A percentile compares a stretch with the other conserved stretches of the same genome.
These are phyloP conservation scores for Fraxinus ornus DNA, from an alignment of 305 asterid genomes.

Conservation along the genomic window DNA sequence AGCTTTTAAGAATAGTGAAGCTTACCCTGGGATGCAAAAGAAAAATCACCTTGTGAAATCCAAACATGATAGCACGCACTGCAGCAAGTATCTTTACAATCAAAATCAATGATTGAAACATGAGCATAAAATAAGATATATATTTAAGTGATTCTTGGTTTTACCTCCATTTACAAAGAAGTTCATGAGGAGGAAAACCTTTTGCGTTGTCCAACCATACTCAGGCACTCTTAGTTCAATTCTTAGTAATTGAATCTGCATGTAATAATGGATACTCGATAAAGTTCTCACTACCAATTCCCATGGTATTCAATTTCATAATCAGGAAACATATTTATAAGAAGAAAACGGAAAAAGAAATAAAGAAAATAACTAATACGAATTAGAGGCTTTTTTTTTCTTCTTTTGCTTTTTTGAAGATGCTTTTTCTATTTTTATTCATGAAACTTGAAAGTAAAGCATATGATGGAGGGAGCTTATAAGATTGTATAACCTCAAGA, in stretches of 20 bases:
- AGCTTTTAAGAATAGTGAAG: not conserved
- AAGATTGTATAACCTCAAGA: not conserved
- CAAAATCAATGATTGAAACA: constrained; percentile 22
- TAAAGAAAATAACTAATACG: not conserved
- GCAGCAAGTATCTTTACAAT: constrained; percentile 24
- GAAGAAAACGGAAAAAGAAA: not conserved
- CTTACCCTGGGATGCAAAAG: constrained; percentile 38
- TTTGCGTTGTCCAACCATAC: constrained; percentile 98
- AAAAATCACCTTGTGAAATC: constrained; percentile 71
- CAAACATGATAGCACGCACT: constrained; percentile 86
- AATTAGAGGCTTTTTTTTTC: not conserved
- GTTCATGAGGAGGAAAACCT: constrained; percentile 97
- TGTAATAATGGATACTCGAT: constrained; percentile 8
- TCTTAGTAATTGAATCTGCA: constrained; percentile 85
- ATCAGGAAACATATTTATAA: not conserved
- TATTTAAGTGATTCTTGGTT: constrained; percentile 23
- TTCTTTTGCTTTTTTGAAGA: not conserved
- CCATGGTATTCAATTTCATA: constrained; percentile 5
- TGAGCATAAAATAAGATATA: not conserved
- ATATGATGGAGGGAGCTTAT: not conserved
- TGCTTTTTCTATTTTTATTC: not conserved
- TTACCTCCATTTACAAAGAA: constrained; percentile 93
- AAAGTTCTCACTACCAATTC: constrained; percentile 4
- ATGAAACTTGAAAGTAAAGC: not conserved
- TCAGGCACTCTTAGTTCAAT: constrained; percentile 91